These are phyloP conservation scores for Aureobasidium sp. DNA, from an alignment of 2,329 filamentous ascomycete genomes.

Conservation along the genomic window DNA sequence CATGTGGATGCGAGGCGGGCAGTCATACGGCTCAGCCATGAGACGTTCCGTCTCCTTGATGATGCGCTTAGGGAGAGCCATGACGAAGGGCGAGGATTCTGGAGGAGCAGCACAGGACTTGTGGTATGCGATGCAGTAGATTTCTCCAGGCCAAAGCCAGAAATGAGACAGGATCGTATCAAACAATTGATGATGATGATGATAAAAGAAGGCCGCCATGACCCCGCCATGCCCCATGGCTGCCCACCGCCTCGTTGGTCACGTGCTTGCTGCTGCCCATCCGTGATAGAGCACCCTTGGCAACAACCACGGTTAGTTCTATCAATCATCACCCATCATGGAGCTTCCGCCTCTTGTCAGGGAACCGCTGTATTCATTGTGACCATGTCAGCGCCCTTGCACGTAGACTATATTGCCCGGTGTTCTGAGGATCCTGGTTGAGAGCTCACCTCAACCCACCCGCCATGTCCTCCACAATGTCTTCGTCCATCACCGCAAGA, in stretches of 20 bases:
- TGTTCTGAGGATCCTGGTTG: conserved; percentile 1
- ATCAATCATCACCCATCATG: not conserved
- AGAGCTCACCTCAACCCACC: not conserved
- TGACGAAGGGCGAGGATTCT: conserved; percentile 20
- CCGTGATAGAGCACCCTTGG: not conserved
- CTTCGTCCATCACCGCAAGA: conserved; percentile 2
- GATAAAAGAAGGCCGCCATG: not conserved
- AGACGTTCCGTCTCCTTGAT: conserved; percentile 97
- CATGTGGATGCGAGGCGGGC: not conserved
- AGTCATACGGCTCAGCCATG: conserved; percentile 83
- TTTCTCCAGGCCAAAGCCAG: not conserved
- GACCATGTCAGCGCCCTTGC: not conserved
- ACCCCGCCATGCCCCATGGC: conserved; percentile 14
- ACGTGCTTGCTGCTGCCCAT: not conserved
- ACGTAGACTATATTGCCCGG: not conserved
- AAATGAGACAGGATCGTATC: not conserved
- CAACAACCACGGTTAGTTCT: not conserved
- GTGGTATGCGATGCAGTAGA: not conserved
- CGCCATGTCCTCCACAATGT: conserved; percentile 10
- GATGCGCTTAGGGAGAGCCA: conserved; percentile 90
- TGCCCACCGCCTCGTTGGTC: no score
- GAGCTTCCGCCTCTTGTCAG: not conserved
- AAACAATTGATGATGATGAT: conserved; percentile 8
- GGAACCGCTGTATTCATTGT: not conserved
- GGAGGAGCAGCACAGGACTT: not conserved